Base-by-base conservation (phyloP, 345 rosid genomes). In the Noccaea bulbosa region DNA sequence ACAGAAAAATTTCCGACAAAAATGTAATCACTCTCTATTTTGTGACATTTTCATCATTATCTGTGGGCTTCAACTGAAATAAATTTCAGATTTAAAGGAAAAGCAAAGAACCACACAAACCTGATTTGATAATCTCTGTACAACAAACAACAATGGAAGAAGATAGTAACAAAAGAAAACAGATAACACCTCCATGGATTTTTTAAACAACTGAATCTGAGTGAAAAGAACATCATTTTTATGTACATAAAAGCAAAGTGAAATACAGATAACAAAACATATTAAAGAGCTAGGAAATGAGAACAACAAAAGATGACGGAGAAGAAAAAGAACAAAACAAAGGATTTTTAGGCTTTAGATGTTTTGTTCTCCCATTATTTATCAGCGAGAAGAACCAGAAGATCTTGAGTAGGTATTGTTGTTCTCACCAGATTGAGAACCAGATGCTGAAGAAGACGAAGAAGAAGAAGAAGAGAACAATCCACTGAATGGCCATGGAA, bases 401-500 rank as follows among this genome's bases (percentile, higher is more conserved):
- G 78, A 52, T 44, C 81, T 16, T 1, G 87, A 77, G 33, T 81
- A 53, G 17, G 81, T 71, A 75, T 81, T 83, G 78, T 74, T 82
- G 78, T 74, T 82, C 48, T 77, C 78, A 35, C 79, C 67, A 5
- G 88, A 47, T 7, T 82, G 87, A 14, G 92, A 76, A 44, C 79
- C 81, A 58, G 76, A 62, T 8, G 75, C 24, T 8, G 75, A 64
- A 0, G 71, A 48, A 15, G 80, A 59, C 0, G 78, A 66, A 0
- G 78, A 68, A 0, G 85, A 84, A 2, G 93, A 82, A 6, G 96
- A 82, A 5, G 92, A 84, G 72, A 93, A 88, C 55, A 88, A 80
- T 22, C 94, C 84, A 75, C 75, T 87, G 56, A 93, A 90, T 5
- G 89, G 97, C 98, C 98, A 93, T 8, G 84, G 88, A 54, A 88